Conservation (phyloP, 2,329 filamentous ascomycete genomes). For the Stromatinia cepivora region DNA sequence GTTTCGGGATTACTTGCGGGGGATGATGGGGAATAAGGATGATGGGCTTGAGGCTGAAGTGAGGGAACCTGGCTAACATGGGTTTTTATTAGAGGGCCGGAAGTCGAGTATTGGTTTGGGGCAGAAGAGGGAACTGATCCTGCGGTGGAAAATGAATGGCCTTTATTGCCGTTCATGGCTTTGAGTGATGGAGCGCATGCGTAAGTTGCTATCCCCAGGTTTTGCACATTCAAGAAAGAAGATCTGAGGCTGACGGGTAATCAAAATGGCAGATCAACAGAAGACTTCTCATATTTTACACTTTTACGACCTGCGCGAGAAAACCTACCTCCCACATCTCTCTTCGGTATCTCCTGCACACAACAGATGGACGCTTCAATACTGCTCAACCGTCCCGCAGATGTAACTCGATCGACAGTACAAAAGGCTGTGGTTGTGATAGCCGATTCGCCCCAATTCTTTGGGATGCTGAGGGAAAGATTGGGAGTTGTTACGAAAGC, state of each 20-base stretch:
- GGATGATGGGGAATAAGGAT: background rate
- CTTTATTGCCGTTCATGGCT: slow-evolving; percentile 92
- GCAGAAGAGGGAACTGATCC: slow-evolving; percentile 73
- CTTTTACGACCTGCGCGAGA: slow-evolving; percentile 65
- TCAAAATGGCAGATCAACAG: slow-evolving; percentile 62
- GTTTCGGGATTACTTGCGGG: background rate
- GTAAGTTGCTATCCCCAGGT: slow-evolving; percentile 50
- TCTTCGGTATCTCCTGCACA: slow-evolving; percentile 96
- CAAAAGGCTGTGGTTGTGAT: slow-evolving; percentile 98
- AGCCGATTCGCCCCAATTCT: slow-evolving; percentile 83
- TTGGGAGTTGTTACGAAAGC: slow-evolving; percentile 87
- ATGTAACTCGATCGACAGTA: slow-evolving; percentile 95
- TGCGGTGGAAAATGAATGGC: slow-evolving; percentile 83
- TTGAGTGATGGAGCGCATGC: slow-evolving; percentile 93
- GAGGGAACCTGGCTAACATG: slow-evolving; percentile 3
- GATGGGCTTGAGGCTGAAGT: slow-evolving; percentile 24
- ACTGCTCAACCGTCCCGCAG: slow-evolving; percentile 74
- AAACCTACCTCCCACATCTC: slow-evolving; percentile 65
- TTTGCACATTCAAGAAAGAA: background rate
- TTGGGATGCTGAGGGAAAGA: slow-evolving; percentile 87
- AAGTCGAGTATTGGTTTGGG: slow-evolving; percentile 92
- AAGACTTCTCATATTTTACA: slow-evolving; percentile 99
- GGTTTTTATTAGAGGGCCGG: slow-evolving; percentile 62
- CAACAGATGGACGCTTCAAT: slow-evolving; percentile 81
- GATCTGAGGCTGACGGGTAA: slow-evolving; percentile 18